Evolutionary conservation across 352 stramenopile genomes (phyloP), one percentile per base, ranked within the genome.

Genomic region (Phytophthora constricta): DNA sequence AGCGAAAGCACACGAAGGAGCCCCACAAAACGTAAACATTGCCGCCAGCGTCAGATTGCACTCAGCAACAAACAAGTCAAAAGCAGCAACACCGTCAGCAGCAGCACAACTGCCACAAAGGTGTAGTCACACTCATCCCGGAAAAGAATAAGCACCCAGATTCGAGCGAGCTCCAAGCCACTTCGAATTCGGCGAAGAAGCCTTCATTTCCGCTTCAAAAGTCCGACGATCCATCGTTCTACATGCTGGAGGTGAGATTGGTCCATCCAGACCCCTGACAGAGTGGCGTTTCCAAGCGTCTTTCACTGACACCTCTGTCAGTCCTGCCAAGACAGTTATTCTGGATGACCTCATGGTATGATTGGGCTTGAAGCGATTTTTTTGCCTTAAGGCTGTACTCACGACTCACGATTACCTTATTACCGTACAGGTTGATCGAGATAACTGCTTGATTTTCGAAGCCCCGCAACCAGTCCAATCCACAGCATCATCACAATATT

Each of bases 361-460:
- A 0, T 47, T 39, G 11, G 28, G 25, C 25, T 31, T 23, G 10
- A 28, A 47, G 19, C 14, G 31, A 16, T 19, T 16, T 19, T 16
- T 19, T 17, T 17, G 31, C 13, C 7, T 37, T 13, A 37, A 37
- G 31, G 31, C 31, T 42, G 9, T 19, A 4, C n/a, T 42, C 11
- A 42, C 34, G 10, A 42, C n/a, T n/a, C 9, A 16, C n/a, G 34
- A 17, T 19, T 16, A 13, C n/a, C 10, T 42, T 42, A 8, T 5
- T 39, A 16, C 28, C 34, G 14, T 42, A 16, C 39, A 90, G 82
- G 74, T 76, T 1, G 71, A 89, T 22, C 14, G 46, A 2, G 56
- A 83, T 3, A 91, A 88, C 33, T 84, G 57, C 4, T 60, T 89
- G 23, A 28, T 85, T 0, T 91, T 89, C 25, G 28, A 68, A 17